phyloP scores from a whole-genome alignment of 1,139 yeast genomes.

The Arxiozyma heterogenica region DNA sequence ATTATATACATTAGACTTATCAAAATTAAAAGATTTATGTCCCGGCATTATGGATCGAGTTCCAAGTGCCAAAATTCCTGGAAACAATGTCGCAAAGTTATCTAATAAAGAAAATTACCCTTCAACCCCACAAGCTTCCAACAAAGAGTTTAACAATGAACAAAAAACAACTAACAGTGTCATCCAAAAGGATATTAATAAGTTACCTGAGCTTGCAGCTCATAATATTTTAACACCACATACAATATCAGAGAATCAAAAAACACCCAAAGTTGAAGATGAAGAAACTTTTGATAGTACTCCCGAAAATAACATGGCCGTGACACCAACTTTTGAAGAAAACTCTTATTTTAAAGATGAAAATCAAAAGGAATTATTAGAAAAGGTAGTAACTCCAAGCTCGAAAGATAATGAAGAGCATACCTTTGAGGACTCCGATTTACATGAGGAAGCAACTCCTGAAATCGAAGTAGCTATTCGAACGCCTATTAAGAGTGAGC shows the following conservation, averaged over 20 bases:
- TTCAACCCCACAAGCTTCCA: neutral
- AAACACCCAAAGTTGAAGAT: constrained; percentile 7
- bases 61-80: neutral
- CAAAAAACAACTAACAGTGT: neutral
- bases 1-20: constrained; percentile 53
- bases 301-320: neutral
- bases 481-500: neutral
- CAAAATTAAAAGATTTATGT: constrained; percentile 27
- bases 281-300: constrained; percentile 1
- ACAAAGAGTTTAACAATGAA: neutral
- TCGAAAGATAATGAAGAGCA: neutral
- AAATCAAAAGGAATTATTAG: neutral
- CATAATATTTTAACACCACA: constrained; percentile 12
- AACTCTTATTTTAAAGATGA: neutral
- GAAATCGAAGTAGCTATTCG: neutral
- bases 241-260: constrained; percentile 3
- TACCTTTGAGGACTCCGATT: neutral
- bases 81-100: neutral
- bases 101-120: neutral
- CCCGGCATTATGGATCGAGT: constrained; percentile 28
- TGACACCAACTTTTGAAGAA: neutral
- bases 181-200: neutral
- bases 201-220: constrained; percentile 3
- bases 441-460: neutral
- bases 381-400: neutral